Conservation (phyloP, 2,329 filamentous ascomycete species). For the Xylaria sp. region DNA sequence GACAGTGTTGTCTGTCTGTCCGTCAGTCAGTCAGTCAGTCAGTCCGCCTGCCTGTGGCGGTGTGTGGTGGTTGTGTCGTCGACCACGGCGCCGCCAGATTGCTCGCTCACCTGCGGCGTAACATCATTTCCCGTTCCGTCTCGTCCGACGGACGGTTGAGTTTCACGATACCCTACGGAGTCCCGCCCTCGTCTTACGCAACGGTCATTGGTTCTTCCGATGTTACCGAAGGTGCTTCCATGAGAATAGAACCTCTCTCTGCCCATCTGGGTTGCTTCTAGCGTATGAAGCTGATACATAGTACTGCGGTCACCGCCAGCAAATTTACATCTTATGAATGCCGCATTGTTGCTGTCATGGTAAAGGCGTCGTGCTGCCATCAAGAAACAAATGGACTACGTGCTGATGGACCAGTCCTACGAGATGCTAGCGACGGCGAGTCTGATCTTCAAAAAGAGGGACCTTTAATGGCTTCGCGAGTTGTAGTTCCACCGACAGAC, state of each 20-base stretch:
- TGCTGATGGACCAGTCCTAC: too few relatives aligned
- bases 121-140: slow-evolving; percentile 31
- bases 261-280: neutral
- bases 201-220: neutral
- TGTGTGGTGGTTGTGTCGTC: neutral
- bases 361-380: too few relatives aligned
- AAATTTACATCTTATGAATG: too few relatives aligned
- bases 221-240: neutral
- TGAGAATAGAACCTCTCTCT: neutral
- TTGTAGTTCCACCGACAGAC: too few relatives aligned
- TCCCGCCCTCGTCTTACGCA: slow-evolving; percentile 9
- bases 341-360: too few relatives aligned
- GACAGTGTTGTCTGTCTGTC: slow-evolving; percentile 2
- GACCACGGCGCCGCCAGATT: neutral
- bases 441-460: too few relatives aligned
- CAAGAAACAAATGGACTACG: too few relatives aligned
- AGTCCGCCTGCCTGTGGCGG: neutral
- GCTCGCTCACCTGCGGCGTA: slow-evolving; percentile 38
- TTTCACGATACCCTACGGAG: slow-evolving; percentile 22
- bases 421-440: too few relatives aligned
- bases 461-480: too few relatives aligned
- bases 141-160: slow-evolving; percentile 25
- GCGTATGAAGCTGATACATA: neutral
- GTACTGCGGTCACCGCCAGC: neutral
- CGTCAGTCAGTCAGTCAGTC: neutral